Conservation (phyloP, 495 filamentous ascomycete species). For the Aspergillus ellipticus region DNA sequence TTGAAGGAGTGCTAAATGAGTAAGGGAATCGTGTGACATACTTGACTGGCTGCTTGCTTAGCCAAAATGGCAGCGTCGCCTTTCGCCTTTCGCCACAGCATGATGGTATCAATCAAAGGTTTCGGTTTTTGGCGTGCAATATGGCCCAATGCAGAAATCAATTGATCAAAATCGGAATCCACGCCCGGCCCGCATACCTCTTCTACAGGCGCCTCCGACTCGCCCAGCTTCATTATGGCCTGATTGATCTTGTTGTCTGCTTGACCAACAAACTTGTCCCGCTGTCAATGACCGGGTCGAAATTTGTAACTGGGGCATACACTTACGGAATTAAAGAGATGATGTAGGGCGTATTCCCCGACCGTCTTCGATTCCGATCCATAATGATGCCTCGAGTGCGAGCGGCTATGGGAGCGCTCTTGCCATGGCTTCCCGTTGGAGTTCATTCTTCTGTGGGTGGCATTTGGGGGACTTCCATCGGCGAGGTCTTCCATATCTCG, state of each 20-base stretch:
- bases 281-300: conserved; percentile 13
- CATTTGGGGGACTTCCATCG: conserved; percentile 22
- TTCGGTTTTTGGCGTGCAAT: conserved; percentile 93
- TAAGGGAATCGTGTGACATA: conserved; percentile 24
- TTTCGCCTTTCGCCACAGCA: conserved; percentile 94
- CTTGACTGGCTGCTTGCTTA: conserved; percentile 60
- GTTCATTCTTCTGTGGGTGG: conserved; percentile 36
- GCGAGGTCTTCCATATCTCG: conserved; percentile 26
- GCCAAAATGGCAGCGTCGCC: conserved; percentile 74
- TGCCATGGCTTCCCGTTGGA: conserved; percentile 61
- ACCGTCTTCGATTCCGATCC: conserved; percentile 77
- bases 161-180: conserved; percentile 89
- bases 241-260: conserved; percentile 91
- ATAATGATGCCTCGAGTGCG: conserved; percentile 74
- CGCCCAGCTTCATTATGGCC: conserved; percentile 68
- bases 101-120: conserved; percentile 92
- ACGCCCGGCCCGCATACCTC: conserved; percentile 83
- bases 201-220: conserved; percentile 78
- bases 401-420: conserved; percentile 73
- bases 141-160: conserved; percentile 87
- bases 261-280: conserved; percentile 58
- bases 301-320: not conserved
- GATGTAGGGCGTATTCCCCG: conserved; percentile 94
- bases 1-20: not conserved
- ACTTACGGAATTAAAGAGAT: conserved; percentile 85